These are phyloP conservation scores for Ceratocystis albifundus DNA, from an alignment of 2,329 filamentous ascomycete species.

Conservation along the genomic window DNA sequence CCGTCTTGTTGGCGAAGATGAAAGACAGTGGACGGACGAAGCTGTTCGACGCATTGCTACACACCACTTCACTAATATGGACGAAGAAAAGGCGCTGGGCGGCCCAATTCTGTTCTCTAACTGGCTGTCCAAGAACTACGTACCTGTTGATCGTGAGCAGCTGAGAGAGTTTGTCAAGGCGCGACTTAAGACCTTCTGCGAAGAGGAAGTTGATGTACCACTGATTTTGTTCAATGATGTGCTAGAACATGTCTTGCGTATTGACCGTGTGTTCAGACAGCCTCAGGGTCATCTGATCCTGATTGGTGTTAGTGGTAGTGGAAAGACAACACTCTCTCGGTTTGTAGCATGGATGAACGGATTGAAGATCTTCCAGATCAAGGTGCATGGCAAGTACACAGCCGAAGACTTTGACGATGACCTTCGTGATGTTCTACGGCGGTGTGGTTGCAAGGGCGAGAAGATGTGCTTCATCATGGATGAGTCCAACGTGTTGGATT, in stretches of 20 bases:
- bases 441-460: constrained; percentile 94
- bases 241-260: constrained; percentile 91
- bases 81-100: constrained; percentile 76
- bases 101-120: constrained; percentile 97
- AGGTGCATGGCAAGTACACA: constrained; percentile 97
- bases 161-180: constrained; percentile 96
- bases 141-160: constrained; percentile 89
- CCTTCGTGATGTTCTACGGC: constrained; percentile 78
- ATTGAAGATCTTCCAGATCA: constrained; percentile 98
- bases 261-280: constrained; percentile 96
- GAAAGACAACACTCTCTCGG: constrained; percentile 93
- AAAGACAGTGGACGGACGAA: constrained; percentile 89
- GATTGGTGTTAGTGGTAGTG: constrained; percentile 95
- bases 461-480: constrained; percentile 99
- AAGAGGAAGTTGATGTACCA: constrained; percentile 97
- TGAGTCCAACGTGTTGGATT: constrained; percentile 95
- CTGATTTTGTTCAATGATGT: constrained; percentile 99
- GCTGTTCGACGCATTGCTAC: constrained; percentile 75
- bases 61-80: constrained; percentile 89
- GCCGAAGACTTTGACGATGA: constrained; percentile 98
- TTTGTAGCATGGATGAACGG: constrained; percentile 99
- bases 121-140: constrained; percentile 97
- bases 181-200: constrained; percentile 92
- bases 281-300: constrained; percentile 96
- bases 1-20: constrained; percentile 85